Evolutionary conservation across 2,329 filamentous ascomycete species (phyloP), one percentile per base, ranked within the genome.

Genomic region (Microascus cirrosus): DNA sequence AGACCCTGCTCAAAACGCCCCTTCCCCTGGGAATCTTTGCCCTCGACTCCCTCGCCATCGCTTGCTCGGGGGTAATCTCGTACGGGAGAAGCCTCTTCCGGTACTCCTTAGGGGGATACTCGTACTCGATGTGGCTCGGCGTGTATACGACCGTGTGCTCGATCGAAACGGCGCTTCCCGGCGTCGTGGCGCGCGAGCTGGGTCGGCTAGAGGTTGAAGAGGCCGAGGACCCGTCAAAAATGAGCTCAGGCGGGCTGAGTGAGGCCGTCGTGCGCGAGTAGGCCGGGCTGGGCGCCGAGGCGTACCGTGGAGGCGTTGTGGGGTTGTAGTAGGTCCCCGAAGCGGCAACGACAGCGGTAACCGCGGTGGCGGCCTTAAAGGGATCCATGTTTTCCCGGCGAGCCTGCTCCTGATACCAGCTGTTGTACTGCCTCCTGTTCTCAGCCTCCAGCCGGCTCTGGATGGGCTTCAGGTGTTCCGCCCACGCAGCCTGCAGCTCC

Each of bases 391-490:
- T n/a, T 15, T 36, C 25, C 34, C 56, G 45, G 13, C 69, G 60
- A 60, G 73, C 69, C 62, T 72, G 69, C 62, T 73, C 72, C 59
- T 39, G 55, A 25, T 25, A 53, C 55, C 55, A 69, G 69, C 58
- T 67, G 65, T 67, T 76, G 73, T 68, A 75, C 71, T 67, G 77
- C 71, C 64, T 73, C 74, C 71, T 71, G 64, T 81, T 74, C 66
- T 77, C 74, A 53, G 75, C 75, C 61, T 75, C 71, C 58, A 85
- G 74, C 60, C 81, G 77, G 52, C 76, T 69, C 61, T 92, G 88
- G 67, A 97, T 89, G 32, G 93, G 93, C 36, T 85, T 85, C 52
- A 99, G 82, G 79, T 97, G 97, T 50, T 82, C 82, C 65, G 96
- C 90, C 48, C 97, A 80, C 71, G 96, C 89, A 63, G 78, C 79